These are phyloP conservation scores for Vicia sativa DNA, from an alignment of 306 rosid species.

Conservation along the genomic window DNA sequence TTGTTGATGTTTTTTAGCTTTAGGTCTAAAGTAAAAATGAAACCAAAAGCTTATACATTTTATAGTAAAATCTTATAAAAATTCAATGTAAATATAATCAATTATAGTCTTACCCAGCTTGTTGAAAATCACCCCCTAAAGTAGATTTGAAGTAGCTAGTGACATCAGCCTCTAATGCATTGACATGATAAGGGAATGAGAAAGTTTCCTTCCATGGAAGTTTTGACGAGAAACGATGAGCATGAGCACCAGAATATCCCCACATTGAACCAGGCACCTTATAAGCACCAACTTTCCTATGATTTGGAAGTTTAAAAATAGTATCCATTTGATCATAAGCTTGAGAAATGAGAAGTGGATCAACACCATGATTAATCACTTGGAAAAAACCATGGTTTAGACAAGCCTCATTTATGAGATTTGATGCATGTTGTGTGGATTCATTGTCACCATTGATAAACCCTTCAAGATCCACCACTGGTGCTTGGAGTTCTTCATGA, in stretches of 20 bases:
- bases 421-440: conserved; percentile 47
- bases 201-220: conserved; percentile 88
- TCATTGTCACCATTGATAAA: conserved; percentile 52
- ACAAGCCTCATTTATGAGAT: conserved; percentile 52
- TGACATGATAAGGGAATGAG: conserved; percentile 54
- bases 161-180: conserved; percentile 38
- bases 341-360: conserved; percentile 38
- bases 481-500: conserved; percentile 47
- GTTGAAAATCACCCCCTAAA: conserved; percentile 53
- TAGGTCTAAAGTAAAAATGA: too few relatives aligned
- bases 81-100: background rate
- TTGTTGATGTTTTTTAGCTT: too few relatives aligned
- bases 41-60: too few relatives aligned
- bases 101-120: conserved; percentile 54
- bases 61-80: background rate
- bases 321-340: conserved; percentile 50
- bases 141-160: conserved; percentile 51
- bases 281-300: conserved; percentile 39
- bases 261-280: conserved; percentile 40
- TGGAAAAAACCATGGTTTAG: conserved; percentile 74
- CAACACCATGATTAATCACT: conserved; percentile 71
- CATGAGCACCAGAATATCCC: conserved; percentile 77
- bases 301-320: conserved; percentile 61
- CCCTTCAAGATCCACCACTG: conserved; percentile 62
- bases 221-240: conserved; percentile 67